These are phyloP conservation scores for Kwoniella dendrophila DNA, from an alignment of 768 basidiomycete species.

Conservation along the genomic window DNA sequence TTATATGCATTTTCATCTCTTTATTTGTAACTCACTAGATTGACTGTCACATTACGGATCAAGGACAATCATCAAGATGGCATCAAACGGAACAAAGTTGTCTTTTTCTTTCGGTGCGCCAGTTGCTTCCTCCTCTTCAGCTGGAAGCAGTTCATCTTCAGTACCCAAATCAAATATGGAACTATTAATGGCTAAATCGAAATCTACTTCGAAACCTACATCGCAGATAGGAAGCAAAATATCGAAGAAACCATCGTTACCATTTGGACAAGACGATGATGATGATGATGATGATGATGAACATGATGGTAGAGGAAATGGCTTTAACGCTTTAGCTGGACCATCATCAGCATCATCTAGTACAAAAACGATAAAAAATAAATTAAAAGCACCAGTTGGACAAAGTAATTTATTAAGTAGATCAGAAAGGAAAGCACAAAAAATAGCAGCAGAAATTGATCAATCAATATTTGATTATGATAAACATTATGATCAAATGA, in stretches of 20 bases:
- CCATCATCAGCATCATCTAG: conserved; percentile 11
- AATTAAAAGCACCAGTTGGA: conserved; percentile 5
- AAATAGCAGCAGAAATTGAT: conserved; percentile 77
- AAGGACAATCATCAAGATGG: conserved; percentile 18
- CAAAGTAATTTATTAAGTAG: conserved; percentile 33
- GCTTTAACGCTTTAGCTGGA: conserved; percentile 10
- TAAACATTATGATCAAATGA: conserved; percentile 94
- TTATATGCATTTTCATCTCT: too few species aligned
- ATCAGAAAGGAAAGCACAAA: conserved; percentile 59
- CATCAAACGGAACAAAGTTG: conserved; percentile 62
- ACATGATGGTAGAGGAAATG: neutral
- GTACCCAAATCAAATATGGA: conserved; percentile 40
- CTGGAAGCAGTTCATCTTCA: conserved; percentile 10
- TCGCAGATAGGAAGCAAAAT: neutral
- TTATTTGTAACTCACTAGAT: too few species aligned
- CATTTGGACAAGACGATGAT: conserved; percentile 63
- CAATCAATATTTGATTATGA: conserved; percentile 89
- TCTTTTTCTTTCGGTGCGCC: conserved; percentile 72
- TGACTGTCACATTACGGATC: too few species aligned
- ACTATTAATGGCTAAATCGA: conserved; percentile 43
- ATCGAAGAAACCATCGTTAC: conserved; percentile 64
- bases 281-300: conserved; percentile 62
- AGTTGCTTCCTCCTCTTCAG: conserved; percentile 8
- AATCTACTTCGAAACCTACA: conserved; percentile 16
- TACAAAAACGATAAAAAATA: neutral